Evolutionary conservation across 805 yeast genomes (phyloP), one percentile per base, ranked within the genome.

Genomic region (Monosporozyma aerobia): DNA sequence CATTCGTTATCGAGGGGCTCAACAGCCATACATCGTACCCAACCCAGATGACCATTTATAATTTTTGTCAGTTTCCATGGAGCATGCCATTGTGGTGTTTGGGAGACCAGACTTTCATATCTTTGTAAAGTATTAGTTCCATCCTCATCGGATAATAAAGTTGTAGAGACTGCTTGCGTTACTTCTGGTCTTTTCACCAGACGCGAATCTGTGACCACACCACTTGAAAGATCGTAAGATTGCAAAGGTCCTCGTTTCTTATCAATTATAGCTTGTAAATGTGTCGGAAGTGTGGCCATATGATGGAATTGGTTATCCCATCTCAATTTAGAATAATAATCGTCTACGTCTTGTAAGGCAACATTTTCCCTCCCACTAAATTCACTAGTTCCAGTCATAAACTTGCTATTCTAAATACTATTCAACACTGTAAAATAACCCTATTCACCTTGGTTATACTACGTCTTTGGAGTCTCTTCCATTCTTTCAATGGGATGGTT

Each of bases 1-100:
- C 94, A 94, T 58, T 83, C 79, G 65, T 90, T 90, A 33, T 85
- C 85, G 1, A 65, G 64, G 0, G 96, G 96, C 55, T 94, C 98
- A 19, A 87, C 78, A 7, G 84, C 76, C 2, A 90, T 72, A n/a
- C 87, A 77, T 47, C 95, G 76, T 0, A 94, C 89, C 90, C 97
- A 90, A 0, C 99, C 99, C 41, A 79, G 76, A 65, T 94, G 99
- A 3, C 98, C 98, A 1, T 87, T 81, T 0, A 92, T 75, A 3
- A 92, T 89, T 53, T 85, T 74, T 63, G 74, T 75, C 5, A 87
- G 74, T 59, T 80, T 79, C 96, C 96, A 89, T 2, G 82, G 79
- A 1, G 80, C 78, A 62, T 80, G 87, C 77, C 73, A 70, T 41
- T 59, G 59, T 0, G 74, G 73, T 48, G 52, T 56, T 48, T 64